Evolutionary conservation across 805 yeast species (phyloP).

Genomic region (Saturnispora sekii): DNA sequence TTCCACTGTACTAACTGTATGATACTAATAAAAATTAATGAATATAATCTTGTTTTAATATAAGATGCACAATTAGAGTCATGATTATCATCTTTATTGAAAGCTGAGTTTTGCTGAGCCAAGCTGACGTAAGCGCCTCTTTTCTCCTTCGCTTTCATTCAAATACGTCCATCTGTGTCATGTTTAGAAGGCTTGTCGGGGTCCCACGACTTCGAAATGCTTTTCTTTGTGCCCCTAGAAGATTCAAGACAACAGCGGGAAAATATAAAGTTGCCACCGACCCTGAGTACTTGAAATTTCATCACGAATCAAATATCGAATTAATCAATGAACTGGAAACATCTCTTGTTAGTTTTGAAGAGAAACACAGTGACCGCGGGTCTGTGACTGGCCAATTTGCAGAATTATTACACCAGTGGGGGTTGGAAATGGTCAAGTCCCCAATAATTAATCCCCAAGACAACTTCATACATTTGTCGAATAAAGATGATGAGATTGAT

Average conservation of each 20-base stretch:
- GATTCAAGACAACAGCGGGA: background rate
- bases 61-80: no score
- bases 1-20: no score
- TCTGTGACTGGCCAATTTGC: slow-evolving; percentile 1
- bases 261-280: background rate
- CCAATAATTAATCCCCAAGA: slow-evolving; percentile 6
- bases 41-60: no score
- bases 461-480: slow-evolving; percentile 9
- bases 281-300: slow-evolving; percentile 1
- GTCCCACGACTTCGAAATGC: no score
- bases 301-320: background rate
- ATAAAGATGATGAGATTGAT: slow-evolving; percentile 3
- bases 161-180: no score
- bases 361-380: background rate
- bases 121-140: no score
- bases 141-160: no score
- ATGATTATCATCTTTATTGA: no score
- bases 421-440: slow-evolving; percentile 6
- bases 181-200: no score
- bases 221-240: background rate
- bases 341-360: background rate
- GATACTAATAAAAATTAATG: no score
- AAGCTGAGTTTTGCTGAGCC: no score
- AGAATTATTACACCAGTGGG: slow-evolving; percentile 4
- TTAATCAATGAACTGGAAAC: slow-evolving; percentile 1